These are phyloP conservation scores for Heteromeles arbutifolia DNA, from an alignment of 306 rosid genomes.

Conservation along the genomic window DNA sequence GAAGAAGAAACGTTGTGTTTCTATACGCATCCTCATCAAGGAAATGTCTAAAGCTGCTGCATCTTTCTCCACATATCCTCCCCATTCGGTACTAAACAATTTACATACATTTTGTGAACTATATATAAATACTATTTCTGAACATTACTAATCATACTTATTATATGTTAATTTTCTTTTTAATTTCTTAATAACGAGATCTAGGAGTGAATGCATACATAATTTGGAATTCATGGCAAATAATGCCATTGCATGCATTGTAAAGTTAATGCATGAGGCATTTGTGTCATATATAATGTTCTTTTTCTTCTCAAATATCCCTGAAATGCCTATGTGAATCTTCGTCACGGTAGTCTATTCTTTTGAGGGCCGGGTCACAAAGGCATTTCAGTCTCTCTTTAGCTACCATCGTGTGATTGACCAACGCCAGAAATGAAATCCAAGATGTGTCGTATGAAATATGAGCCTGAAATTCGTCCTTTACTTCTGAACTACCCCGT, in stretches of 20 bases:
- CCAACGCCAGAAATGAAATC: no score
- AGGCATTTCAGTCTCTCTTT: no score
- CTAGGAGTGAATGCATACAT: no score
- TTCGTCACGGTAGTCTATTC: no score
- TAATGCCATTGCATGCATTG: background rate
- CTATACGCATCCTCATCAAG: background rate
- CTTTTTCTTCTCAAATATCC: no score
- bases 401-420: no score
- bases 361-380: no score
- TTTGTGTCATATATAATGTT: background rate
- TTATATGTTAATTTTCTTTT: background rate
- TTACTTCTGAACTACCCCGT: no score
- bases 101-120: background rate
- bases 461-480: no score
- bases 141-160: background rate
- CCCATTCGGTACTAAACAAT: background rate
- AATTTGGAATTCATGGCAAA: background rate
- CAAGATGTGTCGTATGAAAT: no score
- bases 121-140: no score
- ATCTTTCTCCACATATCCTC: background rate
- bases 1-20: background rate
- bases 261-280: background rate
- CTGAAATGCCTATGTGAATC: no score
- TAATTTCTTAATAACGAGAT: background rate
- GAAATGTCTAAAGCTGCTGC: background rate